Evolutionary conservation across 805 yeast species (phyloP).

Genomic region (Metschnikowia henanensis): DNA sequence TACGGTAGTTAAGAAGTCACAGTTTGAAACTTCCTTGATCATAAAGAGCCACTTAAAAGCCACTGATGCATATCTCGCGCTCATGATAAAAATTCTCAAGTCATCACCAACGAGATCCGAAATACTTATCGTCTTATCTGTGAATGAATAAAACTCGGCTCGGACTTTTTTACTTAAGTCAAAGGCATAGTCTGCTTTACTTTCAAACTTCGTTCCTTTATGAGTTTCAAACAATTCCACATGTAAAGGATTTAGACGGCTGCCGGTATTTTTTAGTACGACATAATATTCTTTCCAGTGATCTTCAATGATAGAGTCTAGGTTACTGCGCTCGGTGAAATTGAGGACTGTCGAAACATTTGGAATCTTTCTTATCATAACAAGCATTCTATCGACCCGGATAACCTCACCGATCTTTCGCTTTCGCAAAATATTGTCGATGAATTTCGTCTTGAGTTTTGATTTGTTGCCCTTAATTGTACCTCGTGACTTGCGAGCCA

Average conservation of each 20-base stretch:
- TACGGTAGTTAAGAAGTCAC: constrained; percentile 25
- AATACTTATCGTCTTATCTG: constrained; percentile 71
- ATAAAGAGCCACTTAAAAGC: constrained; percentile 67
- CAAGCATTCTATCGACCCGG: constrained; percentile 66
- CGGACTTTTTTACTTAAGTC: constrained; percentile 18
- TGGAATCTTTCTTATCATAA: constrained; percentile 50
- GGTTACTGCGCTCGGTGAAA: constrained; percentile 50
- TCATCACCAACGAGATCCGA: constrained; percentile 29
- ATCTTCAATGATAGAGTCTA: constrained; percentile 58
- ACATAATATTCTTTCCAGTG: constrained; percentile 81
- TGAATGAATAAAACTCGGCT: constrained; percentile 57
- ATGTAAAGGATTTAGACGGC: constrained; percentile 49
- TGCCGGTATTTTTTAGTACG: constrained; percentile 65
- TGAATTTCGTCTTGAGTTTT: constrained; percentile 22
- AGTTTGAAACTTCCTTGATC: constrained; percentile 48
- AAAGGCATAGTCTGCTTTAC: constrained; percentile 25
- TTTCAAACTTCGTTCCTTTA: constrained; percentile 25
- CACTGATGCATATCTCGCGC: constrained; percentile 50
- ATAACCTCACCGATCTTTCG: constrained; percentile 57
- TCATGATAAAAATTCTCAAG: constrained; percentile 49
- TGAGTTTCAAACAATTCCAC: constrained; percentile 61
- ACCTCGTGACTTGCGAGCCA: constrained; percentile 27
- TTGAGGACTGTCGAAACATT: constrained; percentile 14
- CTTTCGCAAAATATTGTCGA: constrained; percentile 22
- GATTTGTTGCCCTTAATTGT: constrained; percentile 13